Evolutionary conservation across 148 eudicot genomes (phyloP), one percentile per base, ranked within the genome.

Genomic region (Rhododendron mucronatum): DNA sequence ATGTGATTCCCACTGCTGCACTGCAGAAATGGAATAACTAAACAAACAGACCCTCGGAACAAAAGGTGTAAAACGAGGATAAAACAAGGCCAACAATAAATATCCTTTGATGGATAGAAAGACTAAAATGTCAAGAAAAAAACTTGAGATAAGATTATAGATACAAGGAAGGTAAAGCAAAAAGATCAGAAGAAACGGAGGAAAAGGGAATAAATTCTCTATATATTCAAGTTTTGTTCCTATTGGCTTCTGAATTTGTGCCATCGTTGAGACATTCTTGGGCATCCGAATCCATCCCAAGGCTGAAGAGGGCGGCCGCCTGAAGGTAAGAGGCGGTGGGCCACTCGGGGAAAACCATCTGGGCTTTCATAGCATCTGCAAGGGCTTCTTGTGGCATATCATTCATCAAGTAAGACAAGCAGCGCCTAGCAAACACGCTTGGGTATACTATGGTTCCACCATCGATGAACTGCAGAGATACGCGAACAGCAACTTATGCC

Each of bases 381-480:
- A 92, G 89, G 50, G 95, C 95, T 88, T 93, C 94, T 87, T 93
- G 92, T 16, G 92, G 85, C 95, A 89, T 91, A 45, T 90, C 92
- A 81, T 44, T 85, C 95, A 93, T 93, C 91, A 93, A 81, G 84
- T 86, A 93, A 75, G 88, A 78, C 82, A 93, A 87, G 86, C 95
- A 92, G 39, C 95, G 91, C 28, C 95, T 86, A 28, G 93, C 93
- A 73, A 87, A 92, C 41, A 93, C 92, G 1, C 93, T 93, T 7
- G 95, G 95, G 48, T 94, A 93, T 1, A 92, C 91, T 91, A 93
- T 93, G 18, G 95, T 92, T 51, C 95, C 94, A 8, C 91, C 92
- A 83, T 91, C 94, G 57, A 92, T 88, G 89, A 93, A 92, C 94
- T 92, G 76, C 82, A 86, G 23, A 13, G 16, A 47, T 84, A 65